These are phyloP conservation scores for Aleurites moluccanus DNA, from an alignment of 441 rosid species.

Conservation along the genomic window DNA sequence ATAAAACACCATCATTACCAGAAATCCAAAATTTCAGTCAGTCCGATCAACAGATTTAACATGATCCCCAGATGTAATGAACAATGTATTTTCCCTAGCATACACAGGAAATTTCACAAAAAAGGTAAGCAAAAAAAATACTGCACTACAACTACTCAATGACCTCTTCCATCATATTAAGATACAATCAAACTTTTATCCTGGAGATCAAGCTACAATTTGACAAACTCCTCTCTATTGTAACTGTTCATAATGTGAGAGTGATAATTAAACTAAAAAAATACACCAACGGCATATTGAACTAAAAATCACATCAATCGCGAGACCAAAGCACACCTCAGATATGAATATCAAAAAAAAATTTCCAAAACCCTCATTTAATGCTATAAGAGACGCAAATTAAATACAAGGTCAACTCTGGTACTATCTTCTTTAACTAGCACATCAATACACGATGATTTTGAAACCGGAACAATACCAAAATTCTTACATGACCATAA, in stretches of 20 bases:
- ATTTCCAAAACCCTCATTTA: neutral
- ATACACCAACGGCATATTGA: too few relatives aligned
- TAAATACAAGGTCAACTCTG: neutral
- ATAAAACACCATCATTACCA: neutral
- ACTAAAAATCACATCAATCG: neutral
- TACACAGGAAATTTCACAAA: neutral
- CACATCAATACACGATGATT: neutral
- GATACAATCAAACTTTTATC: neutral
- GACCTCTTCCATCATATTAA: neutral
- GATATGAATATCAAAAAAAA: neutral
- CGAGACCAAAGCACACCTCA: constrained; percentile 2
- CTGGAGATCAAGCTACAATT: neutral
- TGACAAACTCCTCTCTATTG: neutral
- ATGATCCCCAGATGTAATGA: neutral
- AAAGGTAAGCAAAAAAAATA: neutral
- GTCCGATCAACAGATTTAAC: neutral
- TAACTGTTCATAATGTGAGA: too few relatives aligned
- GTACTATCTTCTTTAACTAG: neutral
- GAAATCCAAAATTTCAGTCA: neutral
- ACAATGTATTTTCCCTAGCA: neutral
- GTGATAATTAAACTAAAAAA: neutral
- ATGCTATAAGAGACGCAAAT: neutral
- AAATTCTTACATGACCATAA: too few relatives aligned
- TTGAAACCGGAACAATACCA: neutral
- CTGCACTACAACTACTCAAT: neutral